A percentile compares a stretch with the other conserved stretches of the same genome.
phyloP scores from a whole-genome alignment of 1,139 yeast genomes.

The Ogataea hybrid region DNA sequence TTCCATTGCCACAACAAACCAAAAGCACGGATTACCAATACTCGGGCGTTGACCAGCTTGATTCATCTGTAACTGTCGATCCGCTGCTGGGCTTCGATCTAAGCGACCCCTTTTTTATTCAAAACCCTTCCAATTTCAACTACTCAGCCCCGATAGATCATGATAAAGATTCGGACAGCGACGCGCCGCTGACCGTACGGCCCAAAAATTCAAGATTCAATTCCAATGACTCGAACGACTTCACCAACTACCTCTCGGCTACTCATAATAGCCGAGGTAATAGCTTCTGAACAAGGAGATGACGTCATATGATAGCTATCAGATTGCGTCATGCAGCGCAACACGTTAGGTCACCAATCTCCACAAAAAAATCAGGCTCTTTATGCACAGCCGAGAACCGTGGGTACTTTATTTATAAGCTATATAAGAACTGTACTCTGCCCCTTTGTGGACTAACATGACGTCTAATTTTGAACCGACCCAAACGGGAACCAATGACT shows the following conservation, averaged over 20 bases:
- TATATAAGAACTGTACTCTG: background rate
- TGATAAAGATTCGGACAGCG: slow-evolving; percentile 1
- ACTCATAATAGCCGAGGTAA: slow-evolving; percentile 11
- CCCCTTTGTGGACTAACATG: background rate
- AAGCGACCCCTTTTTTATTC: slow-evolving; percentile 32
- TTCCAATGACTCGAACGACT: slow-evolving; percentile 21
- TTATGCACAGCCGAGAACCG: background rate
- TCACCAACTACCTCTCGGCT: slow-evolving; percentile 13
- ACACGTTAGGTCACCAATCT: background rate
- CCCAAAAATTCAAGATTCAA: slow-evolving; percentile 17
- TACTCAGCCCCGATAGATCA: slow-evolving; percentile 13
- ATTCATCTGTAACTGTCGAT: slow-evolving; percentile 21
- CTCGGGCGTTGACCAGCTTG: slow-evolving; percentile 1
- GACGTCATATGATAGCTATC: background rate
- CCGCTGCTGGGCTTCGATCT: slow-evolving; percentile 31
- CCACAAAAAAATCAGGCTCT: too few species aligned
- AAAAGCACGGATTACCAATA: slow-evolving; percentile 3
- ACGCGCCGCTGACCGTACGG: slow-evolving; percentile 6
- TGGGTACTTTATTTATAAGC: background rate
- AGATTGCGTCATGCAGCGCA: background rate
- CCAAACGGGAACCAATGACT: background rate
- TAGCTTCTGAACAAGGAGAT: slow-evolving; percentile 1
- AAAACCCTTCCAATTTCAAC: slow-evolving; percentile 29
- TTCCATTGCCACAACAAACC: slow-evolving; percentile 19
- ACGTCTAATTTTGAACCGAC: background rate